These are phyloP conservation scores for Yamadazyma atlantica DNA, from an alignment of 1,139 yeast species.

Conservation along the genomic window DNA sequence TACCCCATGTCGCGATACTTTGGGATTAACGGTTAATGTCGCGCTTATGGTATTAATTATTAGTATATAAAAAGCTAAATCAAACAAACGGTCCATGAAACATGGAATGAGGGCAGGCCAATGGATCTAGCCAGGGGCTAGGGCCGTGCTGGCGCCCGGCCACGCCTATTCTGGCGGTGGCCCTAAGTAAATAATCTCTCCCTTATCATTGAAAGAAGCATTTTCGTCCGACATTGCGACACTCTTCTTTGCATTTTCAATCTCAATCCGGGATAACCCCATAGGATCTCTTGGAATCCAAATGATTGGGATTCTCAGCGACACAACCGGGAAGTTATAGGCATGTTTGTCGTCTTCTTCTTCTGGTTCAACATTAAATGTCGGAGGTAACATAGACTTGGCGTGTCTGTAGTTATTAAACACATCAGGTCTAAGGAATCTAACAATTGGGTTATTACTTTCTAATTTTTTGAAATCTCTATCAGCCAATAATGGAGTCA, in stretches of 20 bases:
- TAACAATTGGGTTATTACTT: constrained; percentile 32
- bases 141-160: no score
- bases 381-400: constrained; percentile 55
- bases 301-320: constrained; percentile 63
- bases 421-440: constrained; percentile 66
- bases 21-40: no score
- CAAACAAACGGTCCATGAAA: background rate
- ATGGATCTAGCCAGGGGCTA: background rate
- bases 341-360: constrained; percentile 36
- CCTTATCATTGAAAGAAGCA: constrained; percentile 62
- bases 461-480: constrained; percentile 38
- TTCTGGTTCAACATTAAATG: constrained; percentile 31
- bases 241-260: constrained; percentile 46
- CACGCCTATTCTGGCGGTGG: constrained; percentile 16
- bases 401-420: constrained; percentile 57
- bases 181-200: constrained; percentile 52
- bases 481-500: constrained; percentile 56
- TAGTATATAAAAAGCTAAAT: no score
- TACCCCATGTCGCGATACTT: no score
- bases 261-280: constrained; percentile 69
- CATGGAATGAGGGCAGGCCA: background rate
- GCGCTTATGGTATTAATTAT: no score
- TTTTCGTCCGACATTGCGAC: constrained; percentile 62
- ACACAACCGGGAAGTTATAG: constrained; percentile 72
- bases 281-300: constrained; percentile 89